Conservation (phyloP, 2,329 filamentous ascomycete species). For the Septoria petroselini region DNA sequence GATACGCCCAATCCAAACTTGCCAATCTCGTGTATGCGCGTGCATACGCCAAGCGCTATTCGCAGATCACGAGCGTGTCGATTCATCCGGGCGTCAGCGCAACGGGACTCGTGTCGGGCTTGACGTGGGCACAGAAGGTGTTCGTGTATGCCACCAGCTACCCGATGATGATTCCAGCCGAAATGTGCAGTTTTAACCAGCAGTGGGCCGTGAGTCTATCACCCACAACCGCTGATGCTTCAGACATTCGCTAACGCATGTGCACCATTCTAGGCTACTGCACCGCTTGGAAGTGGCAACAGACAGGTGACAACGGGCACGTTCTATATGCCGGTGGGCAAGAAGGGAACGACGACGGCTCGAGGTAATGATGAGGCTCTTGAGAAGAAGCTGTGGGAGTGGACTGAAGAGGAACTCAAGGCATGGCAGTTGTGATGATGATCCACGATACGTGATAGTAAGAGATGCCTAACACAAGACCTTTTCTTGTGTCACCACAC, state of each 20-base stretch:
- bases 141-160: constrained; percentile 19
- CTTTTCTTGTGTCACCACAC: too few species aligned
- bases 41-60: constrained; percentile 45
- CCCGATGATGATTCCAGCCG: constrained; percentile 20
- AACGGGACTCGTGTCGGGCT: constrained; percentile 42
- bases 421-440: too few species aligned
- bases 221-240: too few species aligned
- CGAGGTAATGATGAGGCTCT: constrained; percentile 30
- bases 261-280: too few species aligned
- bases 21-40: constrained; percentile 50
- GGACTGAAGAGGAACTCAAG: constrained; percentile 33
- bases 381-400: constrained; percentile 38
- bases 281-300: constrained; percentile 36
- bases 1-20: constrained; percentile 52
- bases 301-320: constrained; percentile 18
- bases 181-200: constrained; percentile 42
- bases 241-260: too few species aligned
- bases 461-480: too few species aligned
- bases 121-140: constrained; percentile 10
- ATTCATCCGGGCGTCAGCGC: constrained; percentile 52
- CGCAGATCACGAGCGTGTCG: constrained; percentile 44
- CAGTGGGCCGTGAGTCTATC: too few species aligned
- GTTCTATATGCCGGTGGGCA: constrained; percentile 46
- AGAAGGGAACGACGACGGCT: constrained; percentile 25
- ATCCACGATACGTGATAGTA: too few species aligned